Evolutionary conservation across 2,329 filamentous ascomycete species (phyloP), one percentile per base, ranked within the genome.

Genomic region (Delphinella strobiligena): DNA sequence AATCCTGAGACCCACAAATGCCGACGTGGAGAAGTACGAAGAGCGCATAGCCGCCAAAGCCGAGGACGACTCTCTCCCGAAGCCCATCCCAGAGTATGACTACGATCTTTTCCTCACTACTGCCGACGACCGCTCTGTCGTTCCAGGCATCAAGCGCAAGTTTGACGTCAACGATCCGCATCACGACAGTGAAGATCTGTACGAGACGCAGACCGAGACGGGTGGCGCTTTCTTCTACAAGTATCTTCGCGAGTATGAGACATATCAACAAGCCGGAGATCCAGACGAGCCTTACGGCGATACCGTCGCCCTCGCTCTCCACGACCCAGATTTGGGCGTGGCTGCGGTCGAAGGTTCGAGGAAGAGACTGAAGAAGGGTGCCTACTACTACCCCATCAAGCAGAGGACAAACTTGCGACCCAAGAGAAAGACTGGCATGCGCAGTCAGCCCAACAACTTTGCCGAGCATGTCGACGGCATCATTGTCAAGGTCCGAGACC

Each of bases 331-430:
- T 19, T 38, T 43, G 2, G 52, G 54, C 3, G 47, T 47, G 5
- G 51, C 43, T n/a, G 35, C 36, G 2, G 52, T 50, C n/a, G 56
- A 58, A 27, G 47, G 49, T 9, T 48, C 48, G 15, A 64, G 60
- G 42, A 61, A 62, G 37, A 34, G 58, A 42, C 46, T 66, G 44
- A 58, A 60, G 44, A 71, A 70, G 51, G 75, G 64, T 1, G 75
- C 75, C 11, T 80, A 76, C 54, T 75, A 75, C 53, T 79, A 79
- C 45, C 74, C 75, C 0, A 70, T 80, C 39, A 56, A 69, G 15
- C 68, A 71, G 51, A 69, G 71, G 51, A 70, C 69, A n/a, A 65
- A 64, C 16, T 61, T 80, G 35, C 52, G 64, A 34, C 61, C 64
- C 4, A 59, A 63, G 48, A 51, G 67, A 19, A 72, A 69, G 54